A percentile compares a stretch with the other conserved stretches of the same genome.
phyloP scores from a whole-genome alignment of 2,329 filamentous ascomycete genomes.

The Xylaria sp. region DNA sequence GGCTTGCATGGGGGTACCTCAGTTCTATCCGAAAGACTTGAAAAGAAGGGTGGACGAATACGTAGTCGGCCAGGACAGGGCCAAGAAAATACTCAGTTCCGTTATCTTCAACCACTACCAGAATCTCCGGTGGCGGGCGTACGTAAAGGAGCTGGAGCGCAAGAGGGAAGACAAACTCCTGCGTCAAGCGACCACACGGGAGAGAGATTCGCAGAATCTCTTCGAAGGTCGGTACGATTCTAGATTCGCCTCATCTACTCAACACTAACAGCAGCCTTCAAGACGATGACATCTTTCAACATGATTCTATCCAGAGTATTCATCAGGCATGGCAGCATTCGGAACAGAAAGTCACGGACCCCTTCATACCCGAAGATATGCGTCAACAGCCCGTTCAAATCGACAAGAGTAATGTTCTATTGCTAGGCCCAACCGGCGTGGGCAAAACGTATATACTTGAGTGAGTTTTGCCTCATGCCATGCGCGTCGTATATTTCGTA shows the following conservation, averaged over 20 bases:
- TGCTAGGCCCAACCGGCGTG: slow-evolving; percentile 88
- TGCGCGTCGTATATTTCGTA: neutral
- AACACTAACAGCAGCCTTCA: slow-evolving; percentile 34
- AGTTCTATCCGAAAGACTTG: slow-evolving; percentile 62
- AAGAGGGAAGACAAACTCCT: slow-evolving; percentile 57
- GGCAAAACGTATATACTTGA: slow-evolving; percentile 92
- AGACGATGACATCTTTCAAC: slow-evolving; percentile 54
- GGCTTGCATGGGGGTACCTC: slow-evolving; percentile 52
- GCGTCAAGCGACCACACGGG: slow-evolving; percentile 65
- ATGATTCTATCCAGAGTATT: slow-evolving; percentile 42
- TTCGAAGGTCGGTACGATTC: slow-evolving; percentile 61
- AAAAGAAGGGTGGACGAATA: slow-evolving; percentile 93
- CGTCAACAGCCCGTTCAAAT: slow-evolving; percentile 58
- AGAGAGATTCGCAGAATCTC: slow-evolving; percentile 56
- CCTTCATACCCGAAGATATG: slow-evolving; percentile 47
- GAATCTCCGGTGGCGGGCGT: slow-evolving; percentile 69
- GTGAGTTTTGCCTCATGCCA: slow-evolving; percentile 35
- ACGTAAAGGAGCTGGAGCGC: slow-evolving; percentile 65
- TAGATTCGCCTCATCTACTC: slow-evolving; percentile 19
- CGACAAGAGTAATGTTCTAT: slow-evolving; percentile 90
- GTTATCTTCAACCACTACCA: slow-evolving; percentile 98
- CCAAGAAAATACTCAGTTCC: slow-evolving; percentile 88
- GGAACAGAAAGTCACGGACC: slow-evolving; percentile 38
- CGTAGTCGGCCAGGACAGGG: slow-evolving; percentile 90
- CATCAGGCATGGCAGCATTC: slow-evolving; percentile 34